Percentiles rank a stretch among this genome's conserved stretches.
These are phyloP conservation scores for Rhodotorula sp. DNA, from an alignment of 1,284 basidiomycete genomes.

Conservation along the genomic window DNA sequence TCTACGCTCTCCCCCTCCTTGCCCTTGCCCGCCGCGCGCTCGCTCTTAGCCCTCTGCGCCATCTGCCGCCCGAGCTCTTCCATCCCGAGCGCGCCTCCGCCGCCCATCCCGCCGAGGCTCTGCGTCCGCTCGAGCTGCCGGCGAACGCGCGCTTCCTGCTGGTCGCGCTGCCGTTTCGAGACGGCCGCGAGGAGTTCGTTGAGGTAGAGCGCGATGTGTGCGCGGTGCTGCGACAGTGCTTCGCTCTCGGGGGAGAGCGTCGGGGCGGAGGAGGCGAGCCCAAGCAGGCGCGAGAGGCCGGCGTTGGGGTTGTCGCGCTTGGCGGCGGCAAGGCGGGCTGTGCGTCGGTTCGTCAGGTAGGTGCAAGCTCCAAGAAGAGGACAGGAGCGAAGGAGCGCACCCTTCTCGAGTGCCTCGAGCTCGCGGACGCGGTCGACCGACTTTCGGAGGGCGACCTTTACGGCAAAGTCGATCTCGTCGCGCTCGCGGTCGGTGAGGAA, in stretches of 20 bases:
- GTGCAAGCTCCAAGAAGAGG: not conserved
- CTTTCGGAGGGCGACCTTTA: conserved; percentile 73
- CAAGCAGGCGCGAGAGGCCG: conserved; percentile 51
- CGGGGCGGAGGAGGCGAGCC: conserved; percentile 62
- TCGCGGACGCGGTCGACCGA: conserved; percentile 80
- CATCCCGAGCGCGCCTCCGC: conserved; percentile 34
- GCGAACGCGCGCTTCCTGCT: conserved; percentile 83
- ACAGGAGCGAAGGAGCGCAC: conserved; percentile 57
- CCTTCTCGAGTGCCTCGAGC: conserved; percentile 79
- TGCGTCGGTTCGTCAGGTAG: not conserved
- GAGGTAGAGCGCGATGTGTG: conserved; percentile 81
- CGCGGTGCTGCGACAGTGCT: conserved; percentile 76
- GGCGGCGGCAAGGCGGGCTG: conserved; percentile 41
- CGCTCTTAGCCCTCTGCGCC: conserved; percentile 23
- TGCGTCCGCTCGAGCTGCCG: conserved; percentile 74
- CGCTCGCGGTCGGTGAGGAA: conserved; percentile 79
- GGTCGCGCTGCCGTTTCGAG: conserved; percentile 73
- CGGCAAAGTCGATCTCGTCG: conserved; percentile 87
- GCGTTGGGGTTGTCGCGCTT: conserved; percentile 25
- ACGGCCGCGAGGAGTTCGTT: conserved; percentile 73
- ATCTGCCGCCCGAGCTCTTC: conserved; percentile 25
- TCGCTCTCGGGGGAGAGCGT: conserved; percentile 64
- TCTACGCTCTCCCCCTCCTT: not conserved
- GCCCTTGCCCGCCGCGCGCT: conserved; percentile 55
- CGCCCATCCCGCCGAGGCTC: conserved; percentile 63